Conservation (phyloP, 2,329 filamentous ascomycete species). For the Apiospora koreana region DNA sequence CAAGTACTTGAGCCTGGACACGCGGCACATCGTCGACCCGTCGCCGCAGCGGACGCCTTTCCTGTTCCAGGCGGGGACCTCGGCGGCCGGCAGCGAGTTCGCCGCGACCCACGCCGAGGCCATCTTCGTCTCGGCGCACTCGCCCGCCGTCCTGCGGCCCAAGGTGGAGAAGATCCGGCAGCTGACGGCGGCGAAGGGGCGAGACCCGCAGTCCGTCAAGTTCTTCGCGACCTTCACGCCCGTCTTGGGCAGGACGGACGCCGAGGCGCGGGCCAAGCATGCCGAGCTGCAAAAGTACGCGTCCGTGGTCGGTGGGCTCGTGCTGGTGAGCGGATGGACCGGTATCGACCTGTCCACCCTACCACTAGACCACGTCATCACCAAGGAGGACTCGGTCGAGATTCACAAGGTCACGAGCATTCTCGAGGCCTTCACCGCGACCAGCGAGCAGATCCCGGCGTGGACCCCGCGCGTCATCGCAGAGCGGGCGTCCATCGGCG, state of each 20-base stretch:
- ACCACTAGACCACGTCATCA: conserved; percentile 59
- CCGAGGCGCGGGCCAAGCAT: conserved; percentile 54
- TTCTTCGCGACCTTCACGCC: conserved; percentile 54
- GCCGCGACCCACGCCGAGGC: conserved; percentile 60
- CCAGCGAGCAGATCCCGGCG: conserved; percentile 42
- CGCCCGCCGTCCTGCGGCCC: conserved; percentile 47
- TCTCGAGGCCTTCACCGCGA: conserved; percentile 49
- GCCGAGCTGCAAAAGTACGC: conserved; percentile 53
- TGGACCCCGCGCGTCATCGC: conserved; percentile 48
- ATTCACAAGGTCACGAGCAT: conserved; percentile 52
- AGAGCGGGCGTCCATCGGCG: conserved; percentile 42
- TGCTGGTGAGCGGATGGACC: conserved; percentile 59
- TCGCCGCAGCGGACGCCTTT: conserved; percentile 59
- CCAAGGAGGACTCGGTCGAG: conserved; percentile 53
- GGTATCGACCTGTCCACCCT: conserved; percentile 61
- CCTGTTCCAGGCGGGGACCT: conserved; percentile 61
- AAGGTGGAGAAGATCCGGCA: conserved; percentile 55
- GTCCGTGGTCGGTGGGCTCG: conserved; percentile 53
- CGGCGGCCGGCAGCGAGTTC: conserved; percentile 56
- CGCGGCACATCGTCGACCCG: conserved; percentile 51
- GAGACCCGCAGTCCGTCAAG: conserved; percentile 58
- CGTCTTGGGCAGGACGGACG: conserved; percentile 49
- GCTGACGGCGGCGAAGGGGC: conserved; percentile 49
- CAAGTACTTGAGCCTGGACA: conserved; percentile 51
- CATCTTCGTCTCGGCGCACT: conserved; percentile 58